These are phyloP conservation scores for Fusarium buharicum DNA, from an alignment of 2,329 filamentous ascomycete species.

Conservation along the genomic window DNA sequence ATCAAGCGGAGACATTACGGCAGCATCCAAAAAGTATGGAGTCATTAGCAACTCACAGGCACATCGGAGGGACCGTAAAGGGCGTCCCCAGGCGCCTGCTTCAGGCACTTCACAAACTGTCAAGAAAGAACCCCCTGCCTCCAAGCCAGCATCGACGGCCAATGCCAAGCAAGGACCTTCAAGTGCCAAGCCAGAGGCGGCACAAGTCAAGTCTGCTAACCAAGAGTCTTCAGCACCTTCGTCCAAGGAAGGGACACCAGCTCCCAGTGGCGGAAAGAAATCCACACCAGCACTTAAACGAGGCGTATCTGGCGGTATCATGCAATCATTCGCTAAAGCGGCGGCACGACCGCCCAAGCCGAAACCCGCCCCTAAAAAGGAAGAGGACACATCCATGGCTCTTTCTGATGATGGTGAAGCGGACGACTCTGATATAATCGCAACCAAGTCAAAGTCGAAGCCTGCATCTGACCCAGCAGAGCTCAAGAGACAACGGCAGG, in stretches of 20 bases:
- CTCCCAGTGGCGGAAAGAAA: conserved; percentile 49
- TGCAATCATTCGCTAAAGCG: conserved; percentile 81
- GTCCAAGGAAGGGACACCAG: conserved; percentile 42
- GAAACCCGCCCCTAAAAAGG: conserved; percentile 56
- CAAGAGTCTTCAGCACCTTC: conserved; percentile 45
- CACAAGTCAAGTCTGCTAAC: conserved; percentile 41
- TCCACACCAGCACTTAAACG: conserved; percentile 61
- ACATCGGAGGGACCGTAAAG: conserved; percentile 59
- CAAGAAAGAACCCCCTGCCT: conserved; percentile 26
- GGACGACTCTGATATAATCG: conserved; percentile 51
- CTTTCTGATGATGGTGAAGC: conserved; percentile 56
- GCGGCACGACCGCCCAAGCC: conserved; percentile 57
- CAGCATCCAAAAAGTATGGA: conserved; percentile 72
- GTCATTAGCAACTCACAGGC: conserved; percentile 79
- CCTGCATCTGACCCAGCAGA: conserved; percentile 41
- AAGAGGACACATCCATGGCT: conserved; percentile 48
- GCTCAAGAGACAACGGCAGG: conserved; percentile 47
- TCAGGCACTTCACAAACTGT: conserved; percentile 42
- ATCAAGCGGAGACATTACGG: conserved; percentile 67
- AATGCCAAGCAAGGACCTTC: conserved; percentile 41
- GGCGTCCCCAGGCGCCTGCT: conserved; percentile 41
- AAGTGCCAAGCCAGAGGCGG: conserved; percentile 8
- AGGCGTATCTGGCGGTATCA: conserved; percentile 70
- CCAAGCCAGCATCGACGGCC: conserved; percentile 32
- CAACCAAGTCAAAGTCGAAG: conserved; percentile 39